phyloP scores from a whole-genome alignment of 164 flowering plant species.

The Magnolia officinalis region DNA sequence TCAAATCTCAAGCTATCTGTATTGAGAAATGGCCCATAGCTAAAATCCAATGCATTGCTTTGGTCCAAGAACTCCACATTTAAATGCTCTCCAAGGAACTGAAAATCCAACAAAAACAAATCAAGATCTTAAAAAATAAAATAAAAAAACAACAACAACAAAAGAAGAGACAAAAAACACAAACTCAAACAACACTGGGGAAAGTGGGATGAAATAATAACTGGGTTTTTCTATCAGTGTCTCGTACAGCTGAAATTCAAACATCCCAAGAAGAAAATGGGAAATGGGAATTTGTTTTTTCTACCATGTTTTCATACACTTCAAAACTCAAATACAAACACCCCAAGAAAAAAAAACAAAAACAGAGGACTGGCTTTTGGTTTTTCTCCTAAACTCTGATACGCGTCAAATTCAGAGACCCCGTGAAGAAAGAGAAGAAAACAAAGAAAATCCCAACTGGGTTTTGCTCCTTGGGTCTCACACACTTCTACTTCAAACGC shows the following conservation, averaged over 20 bases:
- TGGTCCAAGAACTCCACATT: conserved; percentile 28
- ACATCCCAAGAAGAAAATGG: neutral
- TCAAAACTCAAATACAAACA: neutral
- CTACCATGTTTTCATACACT: neutral
- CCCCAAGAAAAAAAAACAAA: neutral
- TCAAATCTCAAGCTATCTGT: conserved; percentile 20
- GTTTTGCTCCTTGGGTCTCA: neutral
- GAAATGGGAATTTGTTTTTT: neutral
- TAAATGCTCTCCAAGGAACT: conserved; percentile 40
- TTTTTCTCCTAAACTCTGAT: neutral
- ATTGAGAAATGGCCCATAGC: conserved; percentile 17
- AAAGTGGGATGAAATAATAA: neutral
- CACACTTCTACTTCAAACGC: neutral
- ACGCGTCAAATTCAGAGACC: neutral
- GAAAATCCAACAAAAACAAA: conserved; percentile 16
- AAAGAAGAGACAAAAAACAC: neutral
- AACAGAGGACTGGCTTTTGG: neutral
- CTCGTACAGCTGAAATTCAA: neutral
- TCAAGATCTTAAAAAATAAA: neutral
- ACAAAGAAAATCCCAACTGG: neutral
- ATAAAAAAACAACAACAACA: neutral
- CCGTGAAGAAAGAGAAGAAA: neutral
- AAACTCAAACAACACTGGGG: neutral
- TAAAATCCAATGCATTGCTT: conserved; percentile 12
- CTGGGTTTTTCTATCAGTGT: neutral